Conservation (phyloP, 2,329 filamentous ascomycete genomes). For the Venturia carpophila region DNA sequence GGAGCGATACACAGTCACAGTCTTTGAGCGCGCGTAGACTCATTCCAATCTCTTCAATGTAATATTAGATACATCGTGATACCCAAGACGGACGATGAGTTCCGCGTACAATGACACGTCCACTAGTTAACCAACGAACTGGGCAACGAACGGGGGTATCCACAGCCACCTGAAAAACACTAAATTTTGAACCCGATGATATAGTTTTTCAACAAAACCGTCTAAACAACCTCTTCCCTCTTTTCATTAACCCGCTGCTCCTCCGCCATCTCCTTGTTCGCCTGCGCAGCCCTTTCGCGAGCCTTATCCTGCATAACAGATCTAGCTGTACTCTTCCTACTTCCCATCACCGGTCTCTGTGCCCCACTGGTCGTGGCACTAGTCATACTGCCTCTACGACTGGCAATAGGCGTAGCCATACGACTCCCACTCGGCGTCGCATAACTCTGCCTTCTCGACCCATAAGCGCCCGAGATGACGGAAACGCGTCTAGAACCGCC, state of each 20-base stretch:
- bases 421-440: slow-evolving; percentile 8
- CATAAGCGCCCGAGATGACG: slow-evolving; percentile 12
- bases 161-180: background rate
- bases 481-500: slow-evolving; percentile 10
- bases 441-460: slow-evolving; percentile 14
- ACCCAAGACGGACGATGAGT: background rate
- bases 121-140: background rate
- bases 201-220: background rate
- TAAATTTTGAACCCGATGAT: background rate
- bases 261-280: slow-evolving; percentile 13
- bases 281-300: slow-evolving; percentile 4
- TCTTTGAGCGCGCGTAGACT: background rate
- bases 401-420: background rate
- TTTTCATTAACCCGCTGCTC: slow-evolving; percentile 11
- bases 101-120: background rate
- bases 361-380: background rate
- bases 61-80: background rate
- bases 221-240: background rate
- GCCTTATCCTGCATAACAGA: slow-evolving; percentile 10
- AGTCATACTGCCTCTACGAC: slow-evolving; percentile 8
- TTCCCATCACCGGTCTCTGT: slow-evolving; percentile 4
- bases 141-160: no score
- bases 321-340: slow-evolving; percentile 1
- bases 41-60: background rate
- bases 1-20: no score